Evolutionary conservation across 2,329 filamentous ascomycete genomes (phyloP).

Genomic region (Paracoccidioides lutzii): DNA sequence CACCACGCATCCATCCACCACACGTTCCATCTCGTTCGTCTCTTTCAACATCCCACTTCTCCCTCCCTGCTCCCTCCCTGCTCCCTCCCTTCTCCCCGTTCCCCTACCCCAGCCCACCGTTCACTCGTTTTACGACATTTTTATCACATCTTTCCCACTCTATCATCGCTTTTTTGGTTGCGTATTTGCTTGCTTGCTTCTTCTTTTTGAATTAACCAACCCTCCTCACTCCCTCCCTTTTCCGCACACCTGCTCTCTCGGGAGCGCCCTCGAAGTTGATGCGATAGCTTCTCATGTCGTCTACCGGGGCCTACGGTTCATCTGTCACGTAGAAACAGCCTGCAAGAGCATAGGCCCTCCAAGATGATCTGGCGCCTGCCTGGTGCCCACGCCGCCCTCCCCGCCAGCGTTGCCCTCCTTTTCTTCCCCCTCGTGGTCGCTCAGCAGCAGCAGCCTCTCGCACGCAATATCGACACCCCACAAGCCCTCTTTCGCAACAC

Average conservation of each 20-base stretch:
- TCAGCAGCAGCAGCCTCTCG: conserved; percentile 47
- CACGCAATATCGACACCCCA: conserved; percentile 13
- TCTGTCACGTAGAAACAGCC: background rate
- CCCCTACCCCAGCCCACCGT: background rate
- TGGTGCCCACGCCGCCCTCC: conserved; percentile 43
- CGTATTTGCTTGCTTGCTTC: no score
- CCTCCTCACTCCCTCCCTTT: background rate
- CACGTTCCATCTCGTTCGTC: no score
- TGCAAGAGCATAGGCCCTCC: conserved; percentile 11
- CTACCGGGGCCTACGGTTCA: background rate
- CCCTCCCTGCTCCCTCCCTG: background rate
- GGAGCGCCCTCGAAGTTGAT: background rate
- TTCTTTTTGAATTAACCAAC: no score
- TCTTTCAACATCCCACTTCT: background rate
- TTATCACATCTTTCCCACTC: background rate
- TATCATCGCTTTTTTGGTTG: background rate
- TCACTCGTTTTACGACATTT: no score
- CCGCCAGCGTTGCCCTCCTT: conserved; percentile 45
- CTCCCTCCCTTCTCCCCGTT: background rate
- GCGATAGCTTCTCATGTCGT: background rate
- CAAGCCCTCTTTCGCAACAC: conserved; percentile 12
- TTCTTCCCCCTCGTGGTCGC: conserved; percentile 49
- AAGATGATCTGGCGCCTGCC: conserved; percentile 54
- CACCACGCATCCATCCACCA: background rate
- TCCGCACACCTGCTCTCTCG: background rate